Evolutionary conservation across 306 rosid species (phyloP).

Genomic region (Corylus americana): DNA sequence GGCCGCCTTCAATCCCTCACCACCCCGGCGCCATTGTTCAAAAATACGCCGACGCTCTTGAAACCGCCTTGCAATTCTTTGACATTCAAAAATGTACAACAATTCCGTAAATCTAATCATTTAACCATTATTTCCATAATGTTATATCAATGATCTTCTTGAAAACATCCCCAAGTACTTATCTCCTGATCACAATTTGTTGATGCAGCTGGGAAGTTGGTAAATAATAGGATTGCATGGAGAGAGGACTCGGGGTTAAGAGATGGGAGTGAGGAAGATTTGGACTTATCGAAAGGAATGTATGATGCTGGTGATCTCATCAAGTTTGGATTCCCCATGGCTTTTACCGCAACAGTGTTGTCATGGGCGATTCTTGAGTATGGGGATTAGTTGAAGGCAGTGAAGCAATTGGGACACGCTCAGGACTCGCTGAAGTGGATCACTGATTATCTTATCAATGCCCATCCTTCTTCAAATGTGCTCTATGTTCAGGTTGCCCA

Average conservation of each 20-base stretch:
- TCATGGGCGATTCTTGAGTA: conserved; percentile 84
- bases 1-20: not conserved
- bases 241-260: conserved; percentile 66
- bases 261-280: conserved; percentile 60
- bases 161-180: no score
- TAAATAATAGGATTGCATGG: conserved; percentile 56
- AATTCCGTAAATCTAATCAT: not conserved
- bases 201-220: conserved; percentile 56
- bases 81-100: conserved; percentile 59
- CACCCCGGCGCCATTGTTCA: conserved; percentile 35
- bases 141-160: no score
- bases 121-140: no score
- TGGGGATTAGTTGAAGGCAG: conserved; percentile 52
- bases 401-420: conserved; percentile 54
- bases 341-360: conserved; percentile 71
- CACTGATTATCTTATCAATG: conserved; percentile 64
- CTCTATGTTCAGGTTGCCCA: conserved; percentile 63
- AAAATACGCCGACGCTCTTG: conserved; percentile 44
- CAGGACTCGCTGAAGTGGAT: conserved; percentile 57
- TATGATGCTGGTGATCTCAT: conserved; percentile 73
- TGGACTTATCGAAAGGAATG: conserved; percentile 75
- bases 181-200: not conserved
- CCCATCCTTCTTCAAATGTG: conserved; percentile 61
- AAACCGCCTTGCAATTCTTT: conserved; percentile 55
- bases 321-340: conserved; percentile 77